phyloP scores from a whole-genome alignment of 805 yeast species.

The Candida pseudoglaebosa region DNA sequence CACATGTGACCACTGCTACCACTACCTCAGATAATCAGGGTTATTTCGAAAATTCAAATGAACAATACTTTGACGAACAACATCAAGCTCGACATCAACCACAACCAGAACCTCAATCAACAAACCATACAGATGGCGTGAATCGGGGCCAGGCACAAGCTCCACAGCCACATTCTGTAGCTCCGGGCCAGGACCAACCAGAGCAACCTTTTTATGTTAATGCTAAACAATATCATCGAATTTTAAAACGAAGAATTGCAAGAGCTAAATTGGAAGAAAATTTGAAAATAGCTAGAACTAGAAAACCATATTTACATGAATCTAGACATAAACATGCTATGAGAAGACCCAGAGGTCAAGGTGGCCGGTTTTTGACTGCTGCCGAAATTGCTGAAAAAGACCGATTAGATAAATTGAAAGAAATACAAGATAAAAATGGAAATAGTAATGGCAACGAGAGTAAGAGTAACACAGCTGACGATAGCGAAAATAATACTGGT shows the following conservation, averaged over 20 bases:
- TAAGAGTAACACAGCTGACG: background rate
- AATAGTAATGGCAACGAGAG: constrained; percentile 1
- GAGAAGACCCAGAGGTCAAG: constrained; percentile 99
- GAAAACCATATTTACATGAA: constrained; percentile 93
- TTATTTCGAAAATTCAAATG: constrained; percentile 7
- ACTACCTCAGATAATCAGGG: constrained; percentile 13
- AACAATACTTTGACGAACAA: constrained; percentile 6
- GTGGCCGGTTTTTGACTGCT: constrained; percentile 94
- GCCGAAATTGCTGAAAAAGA: constrained; percentile 55
- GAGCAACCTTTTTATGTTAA: constrained; percentile 97
- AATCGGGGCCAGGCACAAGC: constrained; percentile 13
- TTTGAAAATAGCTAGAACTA: constrained; percentile 79
- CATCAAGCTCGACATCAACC: constrained; percentile 7
- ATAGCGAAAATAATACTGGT: background rate
- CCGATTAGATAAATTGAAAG: constrained; percentile 34
- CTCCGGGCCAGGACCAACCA: constrained; percentile 12
- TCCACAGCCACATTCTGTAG: constrained; percentile 12
- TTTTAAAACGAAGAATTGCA: constrained; percentile 87
- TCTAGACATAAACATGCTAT: constrained; percentile 98
- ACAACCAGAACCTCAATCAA: constrained; percentile 3
- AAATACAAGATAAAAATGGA: constrained; percentile 23
- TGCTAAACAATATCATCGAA: constrained; percentile 96
- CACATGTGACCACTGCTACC: constrained; percentile 8
- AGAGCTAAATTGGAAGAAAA: constrained; percentile 90
- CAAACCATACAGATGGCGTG: constrained; percentile 5